phyloP scores from a whole-genome alignment of 345 rosid genomes.

The Corymbia maculata region DNA sequence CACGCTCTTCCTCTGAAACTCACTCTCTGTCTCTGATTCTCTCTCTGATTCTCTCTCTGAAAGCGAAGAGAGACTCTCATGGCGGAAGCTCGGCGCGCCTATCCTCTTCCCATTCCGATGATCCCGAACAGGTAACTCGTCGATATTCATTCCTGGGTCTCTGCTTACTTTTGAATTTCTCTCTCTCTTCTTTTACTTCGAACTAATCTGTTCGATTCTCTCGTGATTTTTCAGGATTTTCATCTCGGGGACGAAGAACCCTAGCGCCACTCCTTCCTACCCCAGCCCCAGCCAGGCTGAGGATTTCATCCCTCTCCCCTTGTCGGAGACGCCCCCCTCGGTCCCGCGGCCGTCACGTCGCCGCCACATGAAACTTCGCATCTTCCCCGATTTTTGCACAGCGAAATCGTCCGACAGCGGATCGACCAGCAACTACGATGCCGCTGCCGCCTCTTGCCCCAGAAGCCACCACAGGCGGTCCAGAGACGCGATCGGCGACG shows the following conservation, averaged over 20 bases:
- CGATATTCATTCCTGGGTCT: too few relatives aligned
- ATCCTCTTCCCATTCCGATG: too few relatives aligned
- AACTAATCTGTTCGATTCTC: neutral
- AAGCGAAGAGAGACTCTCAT: neutral
- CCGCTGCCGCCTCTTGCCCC: neutral
- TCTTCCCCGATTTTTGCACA: neutral
- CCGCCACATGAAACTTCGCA: neutral
- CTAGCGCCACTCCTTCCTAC: neutral
- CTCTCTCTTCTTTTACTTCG: neutral
- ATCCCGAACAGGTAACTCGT: too few relatives aligned
- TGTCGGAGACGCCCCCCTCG: neutral
- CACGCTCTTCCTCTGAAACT: neutral
- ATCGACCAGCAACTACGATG: neutral
- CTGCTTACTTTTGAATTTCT: too few relatives aligned
- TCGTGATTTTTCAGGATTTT: neutral
- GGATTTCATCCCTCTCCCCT: neutral
- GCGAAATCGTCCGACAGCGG: neutral
- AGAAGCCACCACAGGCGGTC: neutral
- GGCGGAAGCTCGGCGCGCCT: neutral
- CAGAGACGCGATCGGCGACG: constrained; percentile 23
- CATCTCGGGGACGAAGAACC: neutral
- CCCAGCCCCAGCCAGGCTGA: neutral
- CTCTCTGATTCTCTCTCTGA: neutral
- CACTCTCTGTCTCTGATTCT: neutral
- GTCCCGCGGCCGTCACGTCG: neutral